phyloP scores from a whole-genome alignment of 2,329 filamentous ascomycete species.

The Emericellopsis cladophorae region DNA sequence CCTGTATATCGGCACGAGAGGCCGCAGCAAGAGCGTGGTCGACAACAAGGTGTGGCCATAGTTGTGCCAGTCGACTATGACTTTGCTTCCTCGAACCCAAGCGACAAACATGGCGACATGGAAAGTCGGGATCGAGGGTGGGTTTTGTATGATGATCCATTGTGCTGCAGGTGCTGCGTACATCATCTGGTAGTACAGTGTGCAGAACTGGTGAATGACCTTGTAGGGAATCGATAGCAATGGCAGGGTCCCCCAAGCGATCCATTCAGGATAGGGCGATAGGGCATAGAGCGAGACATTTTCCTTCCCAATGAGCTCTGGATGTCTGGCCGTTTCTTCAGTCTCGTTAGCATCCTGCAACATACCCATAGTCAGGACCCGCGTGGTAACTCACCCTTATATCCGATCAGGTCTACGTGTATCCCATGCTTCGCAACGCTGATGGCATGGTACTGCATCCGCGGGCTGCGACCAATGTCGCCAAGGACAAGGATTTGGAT shows the following conservation, averaged over 20 bases:
- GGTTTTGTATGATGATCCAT: slow-evolving; percentile 89
- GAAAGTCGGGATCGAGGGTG: slow-evolving; percentile 86
- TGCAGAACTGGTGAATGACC: slow-evolving; percentile 68
- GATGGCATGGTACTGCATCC: slow-evolving; percentile 96
- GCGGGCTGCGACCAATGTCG: slow-evolving; percentile 88
- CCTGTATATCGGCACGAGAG: slow-evolving; percentile 64
- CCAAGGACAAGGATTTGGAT: slow-evolving; percentile 84
- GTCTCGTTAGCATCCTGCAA: no score
- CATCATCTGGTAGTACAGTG: slow-evolving; percentile 57
- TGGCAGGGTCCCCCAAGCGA: slow-evolving; percentile 57
- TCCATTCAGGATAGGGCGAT: slow-evolving; percentile 48
- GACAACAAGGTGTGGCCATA: slow-evolving; percentile 91
- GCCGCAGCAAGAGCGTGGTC: slow-evolving; percentile 47
- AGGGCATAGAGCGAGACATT: slow-evolving; percentile 63
- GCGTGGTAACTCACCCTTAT: slow-evolving; percentile 48
- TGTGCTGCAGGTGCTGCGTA: slow-evolving; percentile 62
- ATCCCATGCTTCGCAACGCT: slow-evolving; percentile 78
- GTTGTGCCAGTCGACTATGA: slow-evolving; percentile 98
- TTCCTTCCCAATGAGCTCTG: slow-evolving; percentile 57
- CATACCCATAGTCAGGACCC: no score
- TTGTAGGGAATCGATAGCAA: slow-evolving; percentile 78
- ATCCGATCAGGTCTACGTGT: slow-evolving; percentile 76
- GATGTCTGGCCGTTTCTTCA: slow-evolving; percentile 66
- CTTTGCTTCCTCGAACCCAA: slow-evolving; percentile 62
- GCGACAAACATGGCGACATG: slow-evolving; percentile 62